Evolutionary conservation across 441 rosid genomes (phyloP), one percentile per base, ranked within the genome.

Genomic region (Theobroma grandiflorum): DNA sequence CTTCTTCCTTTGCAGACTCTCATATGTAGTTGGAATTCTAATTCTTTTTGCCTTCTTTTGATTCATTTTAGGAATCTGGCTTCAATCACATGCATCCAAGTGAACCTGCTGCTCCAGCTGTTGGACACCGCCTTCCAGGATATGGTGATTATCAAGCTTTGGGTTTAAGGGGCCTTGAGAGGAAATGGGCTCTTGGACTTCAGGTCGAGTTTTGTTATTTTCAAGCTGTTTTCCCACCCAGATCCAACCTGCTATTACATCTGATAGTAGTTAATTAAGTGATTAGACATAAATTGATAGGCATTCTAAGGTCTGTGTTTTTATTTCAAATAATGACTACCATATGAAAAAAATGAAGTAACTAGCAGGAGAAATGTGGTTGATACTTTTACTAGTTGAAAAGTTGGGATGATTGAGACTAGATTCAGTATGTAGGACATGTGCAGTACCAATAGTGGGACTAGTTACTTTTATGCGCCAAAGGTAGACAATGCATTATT

Each of bases 131-230:
- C 76, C 82, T 83, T 86, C 87, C 93, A 43, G 90, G 93, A 61
- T 88, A 84, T 80, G 80, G 90, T 84, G 99, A 97, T 80, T 90
- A 90, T 80, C 95, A 90, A 69, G 97, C 94, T 75, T 81, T 83
- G 69, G 90, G 89, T 80, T 71, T 89, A 78, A 91, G 89, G 80
- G 82, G 95, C 74, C 95, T 84, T 45, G 99, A 97, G 67, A 89
- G 96, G 84, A 97, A 95, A 91, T 97, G 99, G 98, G 96, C 99
- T 79, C 97, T 97, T 87, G 99, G 99, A 74, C 94, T 97, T 74
- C 99, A 97, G 99, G 99, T 97, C 49, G 42, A 59, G 66, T 74
- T 59, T 26, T 74, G 33, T 77, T 8, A 50, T 20, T 37, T 57
- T 20, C 14, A 38, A 55, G 11, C 33, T 3, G n/a, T 73, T 55